Evolutionary conservation across 805 yeast species (phyloP).

Genomic region (Ogataea glucozyma): DNA sequence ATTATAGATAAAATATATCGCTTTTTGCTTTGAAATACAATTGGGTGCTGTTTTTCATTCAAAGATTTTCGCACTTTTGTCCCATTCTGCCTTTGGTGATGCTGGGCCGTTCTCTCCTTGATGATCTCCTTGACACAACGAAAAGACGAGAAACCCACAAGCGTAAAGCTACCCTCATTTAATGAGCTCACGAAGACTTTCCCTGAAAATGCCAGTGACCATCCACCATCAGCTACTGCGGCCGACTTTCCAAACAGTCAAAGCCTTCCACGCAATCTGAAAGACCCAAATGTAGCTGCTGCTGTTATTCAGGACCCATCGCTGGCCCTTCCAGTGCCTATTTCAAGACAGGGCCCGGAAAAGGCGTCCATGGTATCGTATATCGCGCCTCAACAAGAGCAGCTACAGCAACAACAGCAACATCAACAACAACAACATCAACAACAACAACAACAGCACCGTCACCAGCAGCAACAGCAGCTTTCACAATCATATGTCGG

Average conservation of each 20-base stretch:
- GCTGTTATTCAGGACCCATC: too few relatives aligned
- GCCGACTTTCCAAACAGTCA: background rate
- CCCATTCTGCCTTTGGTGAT: background rate
- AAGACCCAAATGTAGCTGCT: too few relatives aligned
- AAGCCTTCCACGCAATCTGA: background rate
- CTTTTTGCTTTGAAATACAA: too few relatives aligned
- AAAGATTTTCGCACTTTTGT: background rate
- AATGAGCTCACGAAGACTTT: conserved; percentile 25
- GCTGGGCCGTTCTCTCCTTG: background rate
- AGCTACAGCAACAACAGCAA: background rate
- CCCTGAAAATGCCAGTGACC: conserved; percentile 10
- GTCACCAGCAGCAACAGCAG: too few relatives aligned
- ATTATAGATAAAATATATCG: too few relatives aligned
- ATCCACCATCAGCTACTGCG: background rate
- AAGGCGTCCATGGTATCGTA: background rate
- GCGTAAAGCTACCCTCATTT: conserved; percentile 26
- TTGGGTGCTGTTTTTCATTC: background rate
- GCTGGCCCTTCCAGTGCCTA: too few relatives aligned
- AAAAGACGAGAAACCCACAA: conserved; percentile 10
- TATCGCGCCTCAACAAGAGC: background rate
- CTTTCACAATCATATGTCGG: too few relatives aligned
- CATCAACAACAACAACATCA: background rate
- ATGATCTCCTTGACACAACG: conserved; percentile 19
- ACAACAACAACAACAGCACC: background rate
- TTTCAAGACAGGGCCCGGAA: background rate